Evolutionary conservation across 75 land plant genomes (phyloP), one percentile per base, ranked within the genome.

Genomic region (Azolla pinnata): DNA sequence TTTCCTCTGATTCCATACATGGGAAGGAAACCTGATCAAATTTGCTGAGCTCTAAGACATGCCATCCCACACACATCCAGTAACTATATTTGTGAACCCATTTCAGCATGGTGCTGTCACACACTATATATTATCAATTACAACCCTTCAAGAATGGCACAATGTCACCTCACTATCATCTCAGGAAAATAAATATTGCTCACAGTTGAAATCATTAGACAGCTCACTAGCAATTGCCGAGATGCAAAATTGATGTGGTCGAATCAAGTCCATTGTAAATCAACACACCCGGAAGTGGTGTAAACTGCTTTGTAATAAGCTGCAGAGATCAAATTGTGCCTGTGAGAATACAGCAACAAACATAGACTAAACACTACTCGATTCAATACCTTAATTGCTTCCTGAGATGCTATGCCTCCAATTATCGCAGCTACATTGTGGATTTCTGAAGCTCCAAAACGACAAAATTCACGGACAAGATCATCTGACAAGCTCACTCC

Each of bases 391-490:
- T 92, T 92, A 62, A 92, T 92, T 23, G 74, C 84, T 72, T 92
- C 95, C 58, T 92, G 96, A 24, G 97, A 88, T 61, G 97, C 90
- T 66, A 92, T 73, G 42, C 96, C 96, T 19, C 96, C 97, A 24
- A 85, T 74, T 54, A 85, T 77, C 23, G 97, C 78, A 58, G 95
- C 97, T 44, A 92, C 97, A n/a, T 73, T 70, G 68, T 85, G 96
- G 51, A 92, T 69, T 75, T 88, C 97, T 24, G 86, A 71, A 34
- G 80, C 96, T 73, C 95, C 97, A 75, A 74, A 92, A 2, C 97
- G 76, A 66, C 90, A 85, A 67, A 88, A 75, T 53, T 92, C 97
- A 57, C 69, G 79, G 1, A 88, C 70, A 12, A 92, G 78, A 53
- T 92, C 97, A 60, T 92, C 97, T 7, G 96, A 69, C 52, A 88